These are phyloP conservation scores for Plasmopara viticola DNA, from an alignment of 352 stramenopile genomes.

Conservation along the genomic window DNA sequence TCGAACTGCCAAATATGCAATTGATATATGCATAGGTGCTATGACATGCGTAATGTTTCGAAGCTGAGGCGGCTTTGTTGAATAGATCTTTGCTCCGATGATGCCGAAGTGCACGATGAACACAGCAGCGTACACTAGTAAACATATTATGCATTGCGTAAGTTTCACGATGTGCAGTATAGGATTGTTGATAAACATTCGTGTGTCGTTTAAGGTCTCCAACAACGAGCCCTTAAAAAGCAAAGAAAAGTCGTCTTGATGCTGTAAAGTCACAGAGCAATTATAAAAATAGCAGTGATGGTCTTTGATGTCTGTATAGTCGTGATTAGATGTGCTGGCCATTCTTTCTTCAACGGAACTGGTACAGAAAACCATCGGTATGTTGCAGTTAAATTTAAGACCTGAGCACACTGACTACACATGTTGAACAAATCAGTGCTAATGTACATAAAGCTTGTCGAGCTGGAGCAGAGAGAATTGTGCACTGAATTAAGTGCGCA, in stretches of 20 bases:
- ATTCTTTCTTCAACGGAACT: not conserved
- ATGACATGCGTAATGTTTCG: not conserved
- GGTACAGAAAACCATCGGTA: not conserved
- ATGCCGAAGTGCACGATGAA: slow-evolving; percentile 4
- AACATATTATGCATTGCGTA: slow-evolving; percentile 1
- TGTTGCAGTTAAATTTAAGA: not conserved
- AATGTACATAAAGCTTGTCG: not conserved
- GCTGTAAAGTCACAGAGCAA: not conserved
- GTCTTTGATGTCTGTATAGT: slow-evolving; percentile 2
- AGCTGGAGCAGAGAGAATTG: not conserved
- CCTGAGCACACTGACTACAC: not conserved
- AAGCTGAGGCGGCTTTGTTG: not conserved
- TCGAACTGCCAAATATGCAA: not conserved
- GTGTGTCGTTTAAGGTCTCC: not conserved
- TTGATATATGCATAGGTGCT: not conserved
- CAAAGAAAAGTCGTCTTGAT: slow-evolving; percentile 1
- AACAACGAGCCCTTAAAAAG: slow-evolving; percentile 1
- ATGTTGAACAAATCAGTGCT: not conserved
- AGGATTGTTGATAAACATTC: not conserved
- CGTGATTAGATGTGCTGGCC: not conserved
- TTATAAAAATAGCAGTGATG: slow-evolving; percentile 5
- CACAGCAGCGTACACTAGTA: slow-evolving; percentile 5
- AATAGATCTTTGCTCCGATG: slow-evolving; percentile 6
- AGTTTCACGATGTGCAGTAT: not conserved
- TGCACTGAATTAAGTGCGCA: not conserved